Conservation (phyloP, 495 filamentous ascomycete species). For the Hypoxylon cercidicola region DNA sequence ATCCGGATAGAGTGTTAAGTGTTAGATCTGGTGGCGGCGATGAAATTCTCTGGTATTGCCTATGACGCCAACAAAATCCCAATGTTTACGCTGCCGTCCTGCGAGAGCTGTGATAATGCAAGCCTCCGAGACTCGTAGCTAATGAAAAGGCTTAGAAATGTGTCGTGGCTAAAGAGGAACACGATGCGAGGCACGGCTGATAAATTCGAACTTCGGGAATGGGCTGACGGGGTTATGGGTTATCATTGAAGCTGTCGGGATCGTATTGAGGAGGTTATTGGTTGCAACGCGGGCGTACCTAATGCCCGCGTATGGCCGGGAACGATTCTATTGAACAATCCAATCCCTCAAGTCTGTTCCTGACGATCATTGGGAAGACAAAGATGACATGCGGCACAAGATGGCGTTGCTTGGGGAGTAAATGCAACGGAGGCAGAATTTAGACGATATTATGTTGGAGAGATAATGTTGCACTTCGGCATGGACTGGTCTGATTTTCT, state of each 20-base stretch:
- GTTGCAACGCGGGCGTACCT: constrained; percentile 13
- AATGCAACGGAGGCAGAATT: constrained; percentile 2
- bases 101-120: constrained; percentile 27
- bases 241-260: background rate
- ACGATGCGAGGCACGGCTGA: constrained; percentile 7
- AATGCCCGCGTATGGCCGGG: constrained; percentile 21
- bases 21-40: constrained; percentile 23
- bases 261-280: constrained; percentile 17
- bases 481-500: constrained; percentile 12
- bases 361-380: constrained; percentile 32
- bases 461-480: constrained; percentile 26
- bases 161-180: constrained; percentile 11
- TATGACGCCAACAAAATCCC: background rate
- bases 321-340: constrained; percentile 32
- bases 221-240: too few relatives aligned
- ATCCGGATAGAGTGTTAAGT: background rate
- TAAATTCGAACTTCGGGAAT: background rate
- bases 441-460: constrained; percentile 2
- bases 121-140: constrained; percentile 21
- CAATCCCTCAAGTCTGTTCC: constrained; percentile 16
- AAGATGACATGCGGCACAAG: constrained; percentile 23
- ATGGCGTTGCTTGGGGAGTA: constrained; percentile 30
- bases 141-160: constrained; percentile 11
- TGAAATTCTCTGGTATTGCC: constrained; percentile 3
- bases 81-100: constrained; percentile 3